Percentiles rank a stretch among this genome's conserved stretches.
phyloP scores from a whole-genome alignment of 179 eudicot genomes.

The Camellia oleifera region DNA sequence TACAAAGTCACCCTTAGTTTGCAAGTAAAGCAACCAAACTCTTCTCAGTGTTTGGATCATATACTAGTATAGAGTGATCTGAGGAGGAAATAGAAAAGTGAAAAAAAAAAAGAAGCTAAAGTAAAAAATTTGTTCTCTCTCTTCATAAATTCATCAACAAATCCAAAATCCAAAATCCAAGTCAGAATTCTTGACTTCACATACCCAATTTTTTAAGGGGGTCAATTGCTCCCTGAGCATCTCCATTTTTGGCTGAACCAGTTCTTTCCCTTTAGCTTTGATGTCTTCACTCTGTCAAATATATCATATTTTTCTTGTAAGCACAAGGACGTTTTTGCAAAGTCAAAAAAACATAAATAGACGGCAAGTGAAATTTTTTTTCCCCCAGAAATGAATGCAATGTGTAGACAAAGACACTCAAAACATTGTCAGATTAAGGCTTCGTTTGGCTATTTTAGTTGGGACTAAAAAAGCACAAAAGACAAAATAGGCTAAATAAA shows the following conservation, averaged over 20 bases:
- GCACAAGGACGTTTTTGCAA: background rate
- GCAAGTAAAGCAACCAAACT: background rate
- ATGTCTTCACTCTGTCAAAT: constrained; percentile 48
- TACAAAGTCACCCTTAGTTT: constrained; percentile 8
- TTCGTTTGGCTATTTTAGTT: too few species aligned
- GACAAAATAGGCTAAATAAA: too few species aligned
- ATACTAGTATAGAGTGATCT: too few species aligned
- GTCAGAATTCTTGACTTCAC: constrained; percentile 1
- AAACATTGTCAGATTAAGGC: too few species aligned
- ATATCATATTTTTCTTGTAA: background rate
- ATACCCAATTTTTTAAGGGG: constrained; percentile 76
- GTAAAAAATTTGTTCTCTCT: too few species aligned
- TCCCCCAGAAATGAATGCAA: too few species aligned
- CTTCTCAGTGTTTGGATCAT: too few species aligned
- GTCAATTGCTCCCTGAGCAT: constrained; percentile 47
- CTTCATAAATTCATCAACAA: background rate
- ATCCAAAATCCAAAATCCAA: background rate
- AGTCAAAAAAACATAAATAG: background rate
- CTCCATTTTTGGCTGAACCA: constrained; percentile 56
- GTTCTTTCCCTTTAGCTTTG: constrained; percentile 58
- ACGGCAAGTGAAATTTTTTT: too few species aligned
- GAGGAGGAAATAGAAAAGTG: too few species aligned
- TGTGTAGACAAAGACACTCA: too few species aligned
- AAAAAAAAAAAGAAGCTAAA: too few species aligned
- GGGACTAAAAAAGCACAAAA: too few species aligned